Base-by-base conservation (phyloP, 371 early-diverging fungal species). In the Mucor plumbeus region DNA sequence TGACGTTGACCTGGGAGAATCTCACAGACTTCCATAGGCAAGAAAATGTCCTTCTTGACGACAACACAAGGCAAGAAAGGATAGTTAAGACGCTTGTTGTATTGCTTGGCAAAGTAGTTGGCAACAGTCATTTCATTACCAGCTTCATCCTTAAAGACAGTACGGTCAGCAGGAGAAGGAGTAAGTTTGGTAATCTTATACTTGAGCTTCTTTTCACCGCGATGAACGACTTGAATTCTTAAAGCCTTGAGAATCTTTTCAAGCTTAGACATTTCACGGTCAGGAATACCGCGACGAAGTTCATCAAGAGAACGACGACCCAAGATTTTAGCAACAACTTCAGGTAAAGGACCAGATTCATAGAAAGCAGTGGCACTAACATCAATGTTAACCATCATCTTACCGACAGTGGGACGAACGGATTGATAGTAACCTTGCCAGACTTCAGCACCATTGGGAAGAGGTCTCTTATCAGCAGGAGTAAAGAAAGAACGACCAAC, bases 341-440 rank as follows among this genome's bases (percentile, higher is more conserved):
- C 85, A 10, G 92, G 70, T 8, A 94, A 72, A 14, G 81, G 67
- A 39, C 92, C 93, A 7, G 90, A 80, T 68, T 92, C 88, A 61
- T 91, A 94, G 78, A 95, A 97, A 1, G 93, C 92, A 0, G 95
- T 94, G 0, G 95, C 92, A 8, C 93, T 90, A 0, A 95, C 91
- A 75, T 97, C 97, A 64, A 96, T 73, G 72, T 98, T 98, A 61
- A 98, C 84, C 79, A 90, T 75, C 87, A 90, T 87, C 41, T 72
- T 76, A 74, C 91, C 90, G 5, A 80, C 58, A 34, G 91, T 85
- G 6, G 97, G 93, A n/a, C 92, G 85, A 44, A 94, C 88, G 11
- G 93, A 92, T 72, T 96, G 95, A 64, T 94, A 95, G 78, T 91
- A 95, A 19, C 98, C 98, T 70, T 91, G 91, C 97, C 97, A 96